These are phyloP conservation scores for Physcomitrellopsis africana DNA, from an alignment of 225 moss, liverwort and hornwort genomes.

Conservation along the genomic window DNA sequence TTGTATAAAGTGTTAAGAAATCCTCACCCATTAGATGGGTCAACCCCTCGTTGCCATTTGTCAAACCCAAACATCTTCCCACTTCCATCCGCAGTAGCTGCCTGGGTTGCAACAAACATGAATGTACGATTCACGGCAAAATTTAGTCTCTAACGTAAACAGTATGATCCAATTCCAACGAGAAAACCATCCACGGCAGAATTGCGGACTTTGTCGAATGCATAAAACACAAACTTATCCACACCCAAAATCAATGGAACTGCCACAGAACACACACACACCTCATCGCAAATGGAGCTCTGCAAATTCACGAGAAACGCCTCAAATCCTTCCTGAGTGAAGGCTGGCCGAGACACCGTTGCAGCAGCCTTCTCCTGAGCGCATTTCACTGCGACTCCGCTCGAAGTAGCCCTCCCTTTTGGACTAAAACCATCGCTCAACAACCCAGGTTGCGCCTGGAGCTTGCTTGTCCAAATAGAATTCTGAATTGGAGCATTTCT, in stretches of 20 bases:
- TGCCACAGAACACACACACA: conserved; percentile 11
- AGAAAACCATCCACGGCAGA: not conserved
- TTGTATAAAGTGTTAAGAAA: not conserved
- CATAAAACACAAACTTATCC: conserved; percentile 5
- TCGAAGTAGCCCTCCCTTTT: not conserved
- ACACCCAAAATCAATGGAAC: not conserved
- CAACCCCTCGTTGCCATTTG: conserved; percentile 83
- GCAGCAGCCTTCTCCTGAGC: not conserved
- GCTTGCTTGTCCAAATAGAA: not conserved
- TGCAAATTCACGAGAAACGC: conserved; percentile 66
- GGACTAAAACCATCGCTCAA: not conserved
- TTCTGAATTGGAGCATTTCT: too few species aligned
- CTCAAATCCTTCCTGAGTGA: conserved; percentile 67
- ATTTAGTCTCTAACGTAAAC: not conserved
- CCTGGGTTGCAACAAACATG: conserved; percentile 36
- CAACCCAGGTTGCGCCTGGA: not conserved
- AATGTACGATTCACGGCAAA: not conserved
- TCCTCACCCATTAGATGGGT: conserved; percentile 67
- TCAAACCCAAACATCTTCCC: conserved; percentile 73
- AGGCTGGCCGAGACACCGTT: conserved; percentile 28
- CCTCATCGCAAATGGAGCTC: conserved; percentile 68
- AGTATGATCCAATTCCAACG: not conserved
- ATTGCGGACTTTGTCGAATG: not conserved
- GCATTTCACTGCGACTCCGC: conserved; percentile 20
- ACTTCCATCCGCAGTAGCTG: conserved; percentile 78